These are phyloP conservation scores for Astragalus membranaceus DNA, from an alignment of 306 rosid species.

Conservation along the genomic window DNA sequence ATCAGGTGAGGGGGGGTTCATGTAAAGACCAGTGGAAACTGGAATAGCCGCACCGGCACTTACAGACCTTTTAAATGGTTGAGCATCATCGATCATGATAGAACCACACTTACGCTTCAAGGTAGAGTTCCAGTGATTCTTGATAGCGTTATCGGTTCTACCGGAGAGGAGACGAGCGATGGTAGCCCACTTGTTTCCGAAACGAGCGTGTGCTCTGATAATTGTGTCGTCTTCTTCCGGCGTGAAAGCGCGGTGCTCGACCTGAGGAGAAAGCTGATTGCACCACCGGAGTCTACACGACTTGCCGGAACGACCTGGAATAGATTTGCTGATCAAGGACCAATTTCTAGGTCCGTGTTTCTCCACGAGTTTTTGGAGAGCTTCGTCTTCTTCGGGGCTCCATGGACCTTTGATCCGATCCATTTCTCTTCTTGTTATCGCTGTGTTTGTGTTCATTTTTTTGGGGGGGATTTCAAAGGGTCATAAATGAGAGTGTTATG, in stretches of 20 bases:
- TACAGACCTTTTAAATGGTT: constrained; percentile 60
- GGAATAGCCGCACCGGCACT: constrained; percentile 79
- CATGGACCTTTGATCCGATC: constrained; percentile 98
- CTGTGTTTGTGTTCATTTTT: constrained; percentile 14
- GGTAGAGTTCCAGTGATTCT: constrained; percentile 98
- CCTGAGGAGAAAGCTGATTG: constrained; percentile 94
- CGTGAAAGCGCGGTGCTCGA: constrained; percentile 85
- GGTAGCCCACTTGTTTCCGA: constrained; percentile 98
- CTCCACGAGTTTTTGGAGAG: constrained; percentile 64
- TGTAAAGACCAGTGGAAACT: constrained; percentile 47
- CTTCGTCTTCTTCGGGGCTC: constrained; percentile 94
- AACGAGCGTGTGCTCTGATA: constrained; percentile 80
- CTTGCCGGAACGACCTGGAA: constrained; percentile 89
- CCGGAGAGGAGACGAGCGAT: constrained; percentile 85
- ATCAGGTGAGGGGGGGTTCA: constrained; percentile 49
- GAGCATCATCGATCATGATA: constrained; percentile 29
- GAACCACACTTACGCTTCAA: constrained; percentile 73
- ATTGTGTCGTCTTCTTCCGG: constrained; percentile 87
- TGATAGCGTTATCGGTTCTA: constrained; percentile 94
- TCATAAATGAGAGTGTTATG: background rate
- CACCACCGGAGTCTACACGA: constrained; percentile 97
- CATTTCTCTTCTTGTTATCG: constrained; percentile 42
- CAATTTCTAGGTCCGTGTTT: constrained; percentile 90
- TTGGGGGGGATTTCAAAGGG: background rate
- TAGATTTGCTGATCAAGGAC: constrained; percentile 82